phyloP scores from a whole-genome alignment of 441 rosid genomes.

The Adansonia madagascariensis region DNA sequence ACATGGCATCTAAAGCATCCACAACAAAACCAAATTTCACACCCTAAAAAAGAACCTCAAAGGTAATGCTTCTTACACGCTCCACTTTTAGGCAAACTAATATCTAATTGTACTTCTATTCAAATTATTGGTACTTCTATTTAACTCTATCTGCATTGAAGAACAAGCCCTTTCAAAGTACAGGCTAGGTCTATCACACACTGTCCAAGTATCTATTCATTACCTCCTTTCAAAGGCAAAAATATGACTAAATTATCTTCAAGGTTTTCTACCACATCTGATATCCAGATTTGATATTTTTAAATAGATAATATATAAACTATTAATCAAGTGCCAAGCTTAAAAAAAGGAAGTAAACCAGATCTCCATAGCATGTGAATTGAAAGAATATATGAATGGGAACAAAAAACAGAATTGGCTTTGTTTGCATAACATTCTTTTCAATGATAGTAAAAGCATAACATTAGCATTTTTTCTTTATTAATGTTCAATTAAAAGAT shows the following conservation, averaged over 20 bases:
- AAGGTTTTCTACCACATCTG: background rate
- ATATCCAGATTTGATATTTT: background rate
- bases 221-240: constrained; percentile 14
- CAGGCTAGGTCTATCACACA: background rate
- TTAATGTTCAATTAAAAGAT: background rate
- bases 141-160: background rate
- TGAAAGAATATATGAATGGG: background rate
- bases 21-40: background rate
- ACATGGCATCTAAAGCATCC: constrained; percentile 10
- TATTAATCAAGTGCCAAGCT: background rate
- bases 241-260: background rate
- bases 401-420: background rate
- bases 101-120: background rate
- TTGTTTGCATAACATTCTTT: background rate
- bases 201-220: background rate
- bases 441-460: background rate
- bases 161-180: background rate
- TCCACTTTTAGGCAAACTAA: constrained; percentile 3
- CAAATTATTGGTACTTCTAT: background rate
- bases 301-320: background rate
- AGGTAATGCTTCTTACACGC: background rate
- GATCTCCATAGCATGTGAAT: background rate
- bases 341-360: background rate
- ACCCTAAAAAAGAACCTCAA: background rate
- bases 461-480: background rate